Evolutionary conservation across 177 flowering plant species (phyloP).

Genomic region (Vitis hybrid): DNA sequence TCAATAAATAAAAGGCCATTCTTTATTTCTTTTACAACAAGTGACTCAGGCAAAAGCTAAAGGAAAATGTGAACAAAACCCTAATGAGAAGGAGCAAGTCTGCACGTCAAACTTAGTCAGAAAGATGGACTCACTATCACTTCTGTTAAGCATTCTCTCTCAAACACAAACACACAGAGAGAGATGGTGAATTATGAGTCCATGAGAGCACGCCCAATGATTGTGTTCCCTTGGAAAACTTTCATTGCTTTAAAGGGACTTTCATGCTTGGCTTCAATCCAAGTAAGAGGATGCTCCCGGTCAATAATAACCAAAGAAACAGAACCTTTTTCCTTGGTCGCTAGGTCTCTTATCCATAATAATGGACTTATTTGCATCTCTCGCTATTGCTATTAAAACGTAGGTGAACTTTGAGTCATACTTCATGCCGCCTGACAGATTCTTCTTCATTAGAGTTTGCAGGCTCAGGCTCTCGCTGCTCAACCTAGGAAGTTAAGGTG

Average conservation of each 20-base stretch:
- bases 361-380: neutral
- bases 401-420: neutral
- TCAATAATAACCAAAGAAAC: conserved; percentile 9
- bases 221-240: conserved; percentile 23
- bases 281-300: conserved; percentile 24
- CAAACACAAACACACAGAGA: neutral
- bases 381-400: conserved; percentile 4
- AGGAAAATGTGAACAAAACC: neutral
- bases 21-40: conserved; percentile 7
- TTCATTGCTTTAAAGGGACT: conserved; percentile 34
- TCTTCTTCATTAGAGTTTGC: too few relatives aligned
- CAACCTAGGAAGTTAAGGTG: too few relatives aligned
- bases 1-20: neutral
- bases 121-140: neutral
- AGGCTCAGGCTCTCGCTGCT: too few relatives aligned
- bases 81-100: neutral
- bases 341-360: neutral
- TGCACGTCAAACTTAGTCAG: neutral
- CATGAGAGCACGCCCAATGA: conserved; percentile 48
- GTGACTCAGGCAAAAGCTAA: conserved; percentile 3
- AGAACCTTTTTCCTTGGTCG: neutral
- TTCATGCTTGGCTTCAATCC: conserved; percentile 35
- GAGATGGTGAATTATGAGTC: conserved; percentile 20
- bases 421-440: too few relatives aligned
- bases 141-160: conserved; percentile 18